Base-by-base conservation (phyloP, 352 stramenopile species). In the Pythium folliculosum region DNA sequence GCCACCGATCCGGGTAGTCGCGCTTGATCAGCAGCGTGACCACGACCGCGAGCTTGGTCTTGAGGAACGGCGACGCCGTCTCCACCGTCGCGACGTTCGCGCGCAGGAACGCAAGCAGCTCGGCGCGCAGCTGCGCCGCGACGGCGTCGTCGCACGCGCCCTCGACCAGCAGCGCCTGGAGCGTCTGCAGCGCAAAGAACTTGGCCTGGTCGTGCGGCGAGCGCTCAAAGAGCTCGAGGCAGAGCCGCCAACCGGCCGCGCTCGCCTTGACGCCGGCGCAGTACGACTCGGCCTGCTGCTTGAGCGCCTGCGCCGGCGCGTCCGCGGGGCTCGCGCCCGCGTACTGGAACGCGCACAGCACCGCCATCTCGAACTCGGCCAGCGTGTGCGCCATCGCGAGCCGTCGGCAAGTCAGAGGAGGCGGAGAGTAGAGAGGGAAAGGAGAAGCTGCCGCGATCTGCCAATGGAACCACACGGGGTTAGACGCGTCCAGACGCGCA, bases 1-100 rank as follows among this genome's bases (percentile, higher is more conserved):
- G 83, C 92, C 92, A 98, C 0, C 77, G 72, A 45, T 94, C 79
- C 9, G 90, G 89, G 68, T 95, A 98, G 75, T 98, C 92, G 69
- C 77, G 77, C 67, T 96, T 94, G 58, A 98, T 94, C 38, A 95
- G 61, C 32, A 91, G 75, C 59, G 84, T 92, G 47, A 93, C 67
- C 5, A 95, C 84, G 38, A 95, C 84, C 8, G 87, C 87, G 51
- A 94, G 66, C 65, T 95, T 95, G 43, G 83, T 95, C 77, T 95
- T 95, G 47, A 95, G 70, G 53, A 89, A 95, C n/a, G 84, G 76
- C 45, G 80, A 78, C 44, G 85, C 77, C 58, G 54, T 68, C 65
- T 93, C 84, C 22, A 92, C 71, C 48, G 81, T 81, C 17, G 71
- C 72, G 27, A 86, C 82, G 64, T 93, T 80, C 17, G 55, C 75